phyloP scores from a whole-genome alignment of 1,139 yeast species.

The Wickerhamiella infanticola region DNA sequence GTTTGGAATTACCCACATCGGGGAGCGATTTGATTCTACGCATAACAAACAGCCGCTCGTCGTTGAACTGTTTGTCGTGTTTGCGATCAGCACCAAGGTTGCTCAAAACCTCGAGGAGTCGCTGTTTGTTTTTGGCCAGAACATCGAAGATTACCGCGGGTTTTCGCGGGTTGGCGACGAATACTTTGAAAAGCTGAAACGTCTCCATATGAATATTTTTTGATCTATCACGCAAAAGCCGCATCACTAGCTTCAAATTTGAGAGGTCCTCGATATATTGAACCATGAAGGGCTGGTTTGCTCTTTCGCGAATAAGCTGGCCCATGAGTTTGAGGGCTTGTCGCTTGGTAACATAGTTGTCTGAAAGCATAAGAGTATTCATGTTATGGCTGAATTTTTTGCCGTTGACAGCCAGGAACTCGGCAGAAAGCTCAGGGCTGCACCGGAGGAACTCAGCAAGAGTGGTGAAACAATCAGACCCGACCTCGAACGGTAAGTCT shows the following conservation, averaged over 20 bases:
- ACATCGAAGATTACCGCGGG: conserved; percentile 68
- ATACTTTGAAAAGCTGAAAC: conserved; percentile 78
- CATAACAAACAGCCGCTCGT: conserved; percentile 69
- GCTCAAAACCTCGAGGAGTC: conserved; percentile 49
- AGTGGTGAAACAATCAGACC: conserved; percentile 74
- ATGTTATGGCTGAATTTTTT: conserved; percentile 41
- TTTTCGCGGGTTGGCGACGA: conserved; percentile 89
- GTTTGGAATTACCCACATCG: conserved; percentile 4
- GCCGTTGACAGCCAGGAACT: conserved; percentile 37
- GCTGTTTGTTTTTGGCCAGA: conserved; percentile 63
- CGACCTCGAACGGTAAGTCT: conserved; percentile 66
- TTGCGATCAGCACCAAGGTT: conserved; percentile 38
- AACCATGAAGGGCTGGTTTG: conserved; percentile 59
- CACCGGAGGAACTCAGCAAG: conserved; percentile 48
- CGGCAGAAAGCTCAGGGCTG: conserved; percentile 35
- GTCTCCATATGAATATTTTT: conserved; percentile 82
- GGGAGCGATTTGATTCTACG: conserved; percentile 51
- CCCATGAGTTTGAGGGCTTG: conserved; percentile 72
- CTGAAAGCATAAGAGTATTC: conserved; percentile 54
- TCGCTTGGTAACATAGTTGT: conserved; percentile 80
- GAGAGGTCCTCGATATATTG: conserved; percentile 67
- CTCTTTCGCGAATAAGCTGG: conserved; percentile 57
- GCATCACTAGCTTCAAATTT: conserved; percentile 75
- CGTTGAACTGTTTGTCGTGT: conserved; percentile 54
- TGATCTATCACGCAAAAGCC: conserved; percentile 72